Base-by-base conservation (phyloP, 805 yeast genomes). In the Nakazawaea siamensis region DNA sequence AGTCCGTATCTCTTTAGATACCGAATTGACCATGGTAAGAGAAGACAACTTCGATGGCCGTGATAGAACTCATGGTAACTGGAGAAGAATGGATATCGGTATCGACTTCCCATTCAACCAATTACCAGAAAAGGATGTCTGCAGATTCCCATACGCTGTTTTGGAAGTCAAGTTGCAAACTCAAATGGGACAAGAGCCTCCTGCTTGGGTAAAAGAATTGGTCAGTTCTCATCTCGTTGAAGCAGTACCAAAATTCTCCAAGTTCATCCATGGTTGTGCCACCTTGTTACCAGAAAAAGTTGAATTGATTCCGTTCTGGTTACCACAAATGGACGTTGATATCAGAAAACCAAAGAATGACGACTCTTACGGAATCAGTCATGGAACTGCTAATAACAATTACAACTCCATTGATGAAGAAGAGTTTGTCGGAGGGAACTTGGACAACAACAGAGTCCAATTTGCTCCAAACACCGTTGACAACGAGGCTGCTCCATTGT, bases 41-140 rank as follows among this genome's bases (percentile, higher is more conserved):
- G 99, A 92, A 59, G 99, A 92, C 57, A 79, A 90, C 55, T 92
- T 92, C 52, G 98, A 92, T 58, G 34, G 34, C 3, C 18, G 66
- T 39, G 90, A 87, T 54, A 76, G 98, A 58, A 85, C 97, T 2
- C 69, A 84, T 46, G 80, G 80, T 27, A 92, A 92, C 60, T 92
- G 99, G 99, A 80, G 98, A 64, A 77, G 99, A 61, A 87, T 80
- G 80, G 98, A 92, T 58, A 92, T 92, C 54, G 99, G 98, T 31
- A 92, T 92, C 24, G 95, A 92, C 59, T 92, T 76, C 75, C 99
- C 99, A 29, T 92, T 92, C 58, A 60, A 65, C 36, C 95, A 90
- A 58, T 67, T 92, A 37, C 76, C 88, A 4, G 90, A 82, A 27
- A 68, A 70, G 42, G 98, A 92, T 52, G 75, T 84, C 34, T 90